These are phyloP conservation scores for Colletotrichum lentis DNA, from an alignment of 2,329 filamentous ascomycete genomes.

Conservation along the genomic window DNA sequence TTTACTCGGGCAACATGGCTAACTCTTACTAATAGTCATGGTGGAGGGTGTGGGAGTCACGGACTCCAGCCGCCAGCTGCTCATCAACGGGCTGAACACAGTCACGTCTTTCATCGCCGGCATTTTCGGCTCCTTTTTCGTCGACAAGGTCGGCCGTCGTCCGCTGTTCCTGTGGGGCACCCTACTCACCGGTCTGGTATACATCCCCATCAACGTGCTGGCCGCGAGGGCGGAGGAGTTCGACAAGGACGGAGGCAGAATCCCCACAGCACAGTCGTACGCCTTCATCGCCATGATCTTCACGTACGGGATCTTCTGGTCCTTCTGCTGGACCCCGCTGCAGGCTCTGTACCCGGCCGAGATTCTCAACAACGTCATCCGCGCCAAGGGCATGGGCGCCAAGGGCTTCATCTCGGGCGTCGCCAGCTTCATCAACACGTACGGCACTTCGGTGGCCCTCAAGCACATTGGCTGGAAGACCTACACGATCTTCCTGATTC, in stretches of 20 bases:
- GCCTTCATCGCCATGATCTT: conserved; percentile 50
- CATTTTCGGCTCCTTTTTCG: conserved; percentile 50
- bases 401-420: conserved; percentile 51
- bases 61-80: conserved; percentile 45
- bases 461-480: conserved; percentile 54
- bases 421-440: conserved; percentile 47
- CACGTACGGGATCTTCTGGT: conserved; percentile 55
- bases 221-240: conserved; percentile 43
- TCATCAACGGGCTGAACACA: conserved; percentile 52
- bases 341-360: conserved; percentile 52
- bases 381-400: conserved; percentile 52
- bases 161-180: conserved; percentile 56
- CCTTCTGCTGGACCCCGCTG: conserved; percentile 56
- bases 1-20: conserved; percentile 39
- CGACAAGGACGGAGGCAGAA: conserved; percentile 36
- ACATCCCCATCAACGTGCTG: conserved; percentile 47
- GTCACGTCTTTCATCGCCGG: conserved; percentile 54
- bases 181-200: conserved; percentile 44
- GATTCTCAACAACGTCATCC: conserved; percentile 47
- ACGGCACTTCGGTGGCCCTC: conserved; percentile 54
- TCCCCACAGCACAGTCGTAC: conserved; percentile 30
- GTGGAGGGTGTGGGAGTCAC: conserved; percentile 56
- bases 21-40: conserved; percentile 44
- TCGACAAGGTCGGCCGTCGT: conserved; percentile 56
- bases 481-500: conserved; percentile 54